These are phyloP conservation scores for Onygenales sp. DNA, from an alignment of 2,329 filamentous ascomycete species.

Conservation along the genomic window DNA sequence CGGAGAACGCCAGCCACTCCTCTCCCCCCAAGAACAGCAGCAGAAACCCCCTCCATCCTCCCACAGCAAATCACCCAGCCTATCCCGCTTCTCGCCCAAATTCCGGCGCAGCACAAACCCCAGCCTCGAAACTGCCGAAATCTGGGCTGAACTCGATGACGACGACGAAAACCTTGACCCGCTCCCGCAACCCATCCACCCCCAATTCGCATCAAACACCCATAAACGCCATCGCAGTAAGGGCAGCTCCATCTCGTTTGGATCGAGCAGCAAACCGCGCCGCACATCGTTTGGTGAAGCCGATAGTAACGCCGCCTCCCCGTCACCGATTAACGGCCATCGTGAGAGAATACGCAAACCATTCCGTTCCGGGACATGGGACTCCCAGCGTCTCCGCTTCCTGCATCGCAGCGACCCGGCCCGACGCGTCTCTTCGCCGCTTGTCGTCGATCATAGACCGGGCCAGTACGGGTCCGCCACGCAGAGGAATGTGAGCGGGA, in stretches of 20 bases:
- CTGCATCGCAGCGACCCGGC: not conserved
- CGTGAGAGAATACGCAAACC: not conserved
- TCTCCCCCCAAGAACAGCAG: slow-evolving; percentile 13
- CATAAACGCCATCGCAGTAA: slow-evolving; percentile 6
- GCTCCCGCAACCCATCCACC: slow-evolving; percentile 4
- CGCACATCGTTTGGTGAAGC: not conserved
- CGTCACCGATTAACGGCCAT: not conserved
- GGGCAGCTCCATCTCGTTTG: not conserved
- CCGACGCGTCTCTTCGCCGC: not conserved
- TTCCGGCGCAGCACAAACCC: slow-evolving; percentile 40
- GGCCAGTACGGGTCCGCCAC: not conserved
- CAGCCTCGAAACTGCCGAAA: slow-evolving; percentile 63
- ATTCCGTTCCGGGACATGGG: not conserved
- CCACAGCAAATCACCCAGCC: slow-evolving; percentile 26
- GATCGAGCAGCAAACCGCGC: not conserved
- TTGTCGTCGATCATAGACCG: not conserved
- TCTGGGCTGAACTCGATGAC: slow-evolving; percentile 83
- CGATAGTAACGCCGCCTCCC: not conserved
- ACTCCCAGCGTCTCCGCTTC: not conserved
- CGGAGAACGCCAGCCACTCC: slow-evolving; percentile 31
- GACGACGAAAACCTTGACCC: slow-evolving; percentile 37
- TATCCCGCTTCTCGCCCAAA: slow-evolving; percentile 20
- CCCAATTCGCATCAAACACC: not conserved
- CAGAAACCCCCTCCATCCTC: slow-evolving; percentile 12
- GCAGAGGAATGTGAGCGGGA: not conserved